phyloP scores from a whole-genome alignment of 1,284 basidiomycete genomes.

The Ceraceosorus guamensis region DNA sequence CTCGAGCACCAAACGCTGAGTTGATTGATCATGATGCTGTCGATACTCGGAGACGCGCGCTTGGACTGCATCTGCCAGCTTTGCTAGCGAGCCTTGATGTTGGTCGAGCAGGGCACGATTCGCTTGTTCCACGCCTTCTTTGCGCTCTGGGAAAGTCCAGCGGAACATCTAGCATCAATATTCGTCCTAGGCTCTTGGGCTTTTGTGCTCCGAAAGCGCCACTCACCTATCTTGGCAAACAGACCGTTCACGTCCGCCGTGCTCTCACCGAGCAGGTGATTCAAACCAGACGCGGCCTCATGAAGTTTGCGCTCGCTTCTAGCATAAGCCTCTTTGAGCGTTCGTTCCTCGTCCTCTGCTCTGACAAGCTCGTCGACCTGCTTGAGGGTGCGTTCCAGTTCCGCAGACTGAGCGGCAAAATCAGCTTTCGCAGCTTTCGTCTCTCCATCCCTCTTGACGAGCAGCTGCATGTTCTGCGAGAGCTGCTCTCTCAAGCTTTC shows the following conservation, averaged over 20 bases:
- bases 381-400: constrained; percentile 23
- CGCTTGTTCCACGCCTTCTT: constrained; percentile 59
- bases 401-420: constrained; percentile 20
- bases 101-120: constrained; percentile 63
- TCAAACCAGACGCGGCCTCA: constrained; percentile 63
- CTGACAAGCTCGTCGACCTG: constrained; percentile 18
- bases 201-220: constrained; percentile 53
- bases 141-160: constrained; percentile 56
- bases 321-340: constrained; percentile 64
- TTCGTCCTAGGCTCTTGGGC: neutral
- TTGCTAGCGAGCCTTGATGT: constrained; percentile 59
- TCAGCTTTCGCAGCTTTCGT: constrained; percentile 23
- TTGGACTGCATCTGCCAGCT: constrained; percentile 56
- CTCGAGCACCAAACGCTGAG: constrained; percentile 52
- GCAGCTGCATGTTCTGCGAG: constrained; percentile 43
- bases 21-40: constrained; percentile 56
- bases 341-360: constrained; percentile 52
- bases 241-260: constrained; percentile 66
- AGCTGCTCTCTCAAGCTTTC: constrained; percentile 43
- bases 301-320: constrained; percentile 67
- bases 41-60: constrained; percentile 61
- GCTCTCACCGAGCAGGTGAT: constrained; percentile 62
- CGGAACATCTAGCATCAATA: constrained; percentile 39
- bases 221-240: constrained; percentile 63
- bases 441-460: constrained; percentile 39